phyloP scores from a whole-genome alignment of 2,329 filamentous ascomycete genomes.

The Berkeleyomyces basicola region DNA sequence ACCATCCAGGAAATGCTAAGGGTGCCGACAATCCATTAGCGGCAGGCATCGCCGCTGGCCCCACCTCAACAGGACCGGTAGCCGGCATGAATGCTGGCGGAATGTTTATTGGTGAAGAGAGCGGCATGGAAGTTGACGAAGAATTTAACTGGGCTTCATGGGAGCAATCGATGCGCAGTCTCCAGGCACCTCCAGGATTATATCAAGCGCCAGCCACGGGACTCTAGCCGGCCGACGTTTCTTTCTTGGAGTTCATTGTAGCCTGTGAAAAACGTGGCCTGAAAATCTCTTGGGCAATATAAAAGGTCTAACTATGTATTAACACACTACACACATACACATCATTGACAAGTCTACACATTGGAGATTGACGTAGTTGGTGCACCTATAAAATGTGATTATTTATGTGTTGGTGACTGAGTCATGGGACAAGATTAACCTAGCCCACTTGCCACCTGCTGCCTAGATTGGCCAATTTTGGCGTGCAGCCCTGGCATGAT shows the following conservation, averaged over 20 bases:
- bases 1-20: background rate
- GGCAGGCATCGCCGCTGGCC: background rate
- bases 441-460: background rate
- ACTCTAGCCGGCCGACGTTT: background rate
- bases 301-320: too few relatives aligned
- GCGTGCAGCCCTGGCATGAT: background rate
- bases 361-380: too few relatives aligned
- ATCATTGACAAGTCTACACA: too few relatives aligned
- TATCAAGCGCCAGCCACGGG: conserved; percentile 5
- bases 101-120: background rate
- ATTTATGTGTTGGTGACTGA: background rate
- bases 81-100: background rate
- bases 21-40: background rate
- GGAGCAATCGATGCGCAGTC: conserved; percentile 7
- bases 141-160: conserved; percentile 8
- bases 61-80: background rate
- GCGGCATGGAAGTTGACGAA: conserved; percentile 11
- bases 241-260: too few relatives aligned
- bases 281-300: too few relatives aligned
- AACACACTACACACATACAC: too few relatives aligned
- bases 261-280: too few relatives aligned
- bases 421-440: background rate
- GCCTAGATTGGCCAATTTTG: background rate
- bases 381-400: background rate
- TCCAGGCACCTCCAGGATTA: background rate